phyloP scores from a whole-genome alignment of 2,329 filamentous ascomycete species.

The Venturia asperata region DNA sequence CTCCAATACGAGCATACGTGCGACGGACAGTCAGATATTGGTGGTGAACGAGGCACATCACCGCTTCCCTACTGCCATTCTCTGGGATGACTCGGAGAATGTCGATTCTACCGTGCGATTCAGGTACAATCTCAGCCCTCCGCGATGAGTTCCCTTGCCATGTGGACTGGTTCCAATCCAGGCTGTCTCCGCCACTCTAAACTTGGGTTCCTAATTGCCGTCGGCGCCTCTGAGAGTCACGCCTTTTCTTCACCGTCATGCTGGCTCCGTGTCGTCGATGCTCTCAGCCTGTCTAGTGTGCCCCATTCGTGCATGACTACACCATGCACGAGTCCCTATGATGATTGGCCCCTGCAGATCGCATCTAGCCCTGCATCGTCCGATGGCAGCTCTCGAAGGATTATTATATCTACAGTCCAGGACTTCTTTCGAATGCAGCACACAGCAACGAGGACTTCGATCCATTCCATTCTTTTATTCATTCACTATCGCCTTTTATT shows the following conservation, averaged over 20 bases:
- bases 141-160: not conserved
- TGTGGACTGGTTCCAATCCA: not conserved
- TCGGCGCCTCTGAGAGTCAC: not conserved
- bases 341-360: slow-evolving; percentile 4
- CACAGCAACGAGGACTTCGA: not conserved
- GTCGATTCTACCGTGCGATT: not conserved
- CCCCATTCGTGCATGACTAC: not conserved
- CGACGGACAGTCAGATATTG: not conserved
- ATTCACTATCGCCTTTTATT: not conserved
- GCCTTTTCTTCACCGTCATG: not conserved
- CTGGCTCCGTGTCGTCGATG: not conserved
- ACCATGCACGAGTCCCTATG: not conserved
- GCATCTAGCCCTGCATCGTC: slow-evolving; percentile 24
- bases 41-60: not conserved
- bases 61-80: not conserved
- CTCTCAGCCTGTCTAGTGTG: slow-evolving; percentile 4
- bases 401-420: not conserved
- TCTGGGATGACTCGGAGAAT: not conserved
- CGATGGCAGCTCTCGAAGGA: not conserved
- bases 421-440: not conserved
- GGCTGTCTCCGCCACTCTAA: not conserved
- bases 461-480: not conserved
- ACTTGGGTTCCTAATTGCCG: not conserved
- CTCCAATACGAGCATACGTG: not conserved
- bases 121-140: not conserved